Evolutionary conservation across 2,329 filamentous ascomycete genomes (phyloP).

Genomic region (Aspergillus cejpii): DNA sequence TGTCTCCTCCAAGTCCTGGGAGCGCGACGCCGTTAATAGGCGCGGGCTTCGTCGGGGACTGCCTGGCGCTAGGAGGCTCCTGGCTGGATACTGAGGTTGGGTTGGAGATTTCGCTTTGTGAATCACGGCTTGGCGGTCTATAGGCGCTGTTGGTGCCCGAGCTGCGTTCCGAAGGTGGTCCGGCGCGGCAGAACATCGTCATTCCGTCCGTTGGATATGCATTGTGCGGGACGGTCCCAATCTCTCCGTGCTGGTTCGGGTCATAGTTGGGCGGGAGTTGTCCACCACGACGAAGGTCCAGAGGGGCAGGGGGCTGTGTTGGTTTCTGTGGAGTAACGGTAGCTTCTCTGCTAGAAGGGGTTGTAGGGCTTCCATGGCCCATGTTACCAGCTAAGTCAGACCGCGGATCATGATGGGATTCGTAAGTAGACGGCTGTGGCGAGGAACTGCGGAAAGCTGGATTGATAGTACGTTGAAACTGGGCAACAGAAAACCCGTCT

Average conservation of each 20-base stretch:
- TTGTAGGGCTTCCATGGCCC: slow-evolving; percentile 49
- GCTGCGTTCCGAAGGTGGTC: slow-evolving; percentile 62
- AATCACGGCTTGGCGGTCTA: slow-evolving; percentile 76
- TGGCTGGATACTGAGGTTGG: slow-evolving; percentile 83
- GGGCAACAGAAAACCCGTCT: slow-evolving; percentile 93
- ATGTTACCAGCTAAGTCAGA: slow-evolving; percentile 65
- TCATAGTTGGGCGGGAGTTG: slow-evolving; percentile 43
- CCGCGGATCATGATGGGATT: slow-evolving; percentile 84
- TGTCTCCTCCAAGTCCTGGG: slow-evolving; percentile 52
- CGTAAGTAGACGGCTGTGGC: slow-evolving; percentile 85
- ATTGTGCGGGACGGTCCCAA: slow-evolving; percentile 73
- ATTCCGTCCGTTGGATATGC: slow-evolving; percentile 92
- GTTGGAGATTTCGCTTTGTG: slow-evolving; percentile 83
- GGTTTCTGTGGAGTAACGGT: slow-evolving; percentile 50
- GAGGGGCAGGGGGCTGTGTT: slow-evolving; percentile 31
- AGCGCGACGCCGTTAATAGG: slow-evolving; percentile 33
- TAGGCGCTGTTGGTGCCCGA: slow-evolving; percentile 58
- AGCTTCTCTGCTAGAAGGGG: slow-evolving; percentile 47
- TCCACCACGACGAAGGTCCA: slow-evolving; percentile 36
- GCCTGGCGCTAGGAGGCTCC: slow-evolving; percentile 66
- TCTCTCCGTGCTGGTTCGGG: slow-evolving; percentile 57
- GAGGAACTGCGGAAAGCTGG: slow-evolving; percentile 94
- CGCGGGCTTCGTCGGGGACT: slow-evolving; percentile 61
- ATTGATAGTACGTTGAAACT: slow-evolving; percentile 92
- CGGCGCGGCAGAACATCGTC: slow-evolving; percentile 90